Evolutionary conservation across 148 eudicot genomes (phyloP), one percentile per base, ranked within the genome.

Genomic region (Vaccinium vitisidaea): DNA sequence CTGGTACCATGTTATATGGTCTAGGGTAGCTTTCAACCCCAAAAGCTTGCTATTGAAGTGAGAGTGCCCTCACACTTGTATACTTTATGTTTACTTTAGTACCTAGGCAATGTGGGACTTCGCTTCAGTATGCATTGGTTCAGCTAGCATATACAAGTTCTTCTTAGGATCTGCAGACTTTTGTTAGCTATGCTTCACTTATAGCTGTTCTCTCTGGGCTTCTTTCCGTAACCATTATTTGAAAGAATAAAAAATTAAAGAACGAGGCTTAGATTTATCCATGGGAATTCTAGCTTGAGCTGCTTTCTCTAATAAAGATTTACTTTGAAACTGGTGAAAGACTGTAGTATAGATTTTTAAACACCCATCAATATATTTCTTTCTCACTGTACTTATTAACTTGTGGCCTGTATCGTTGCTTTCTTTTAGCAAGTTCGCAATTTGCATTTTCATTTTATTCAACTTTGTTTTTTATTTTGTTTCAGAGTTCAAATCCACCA

Each of bases 401-500:
- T 69, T 50, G 16, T 52, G 25, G 16, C 43, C 19, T 48, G 23
- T 65, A 7, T 27, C 8, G 23, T 13, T 82, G 10, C 75, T 21
- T 81, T 25, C 2, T 9, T 25, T 25, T 19, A 23, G 19, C 75
- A 30, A 52, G 55, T 32, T 58, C n/a, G 12, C 36, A 50, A 55
- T 69, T 10, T 65, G 49, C 30, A 25, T 73, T 77, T 39, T 54
- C 81, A 52, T 77, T 86, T 88, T 85, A 86, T 82, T 74, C 54
- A 15, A 73, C 46, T 81, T 21, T 85, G 75, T 82, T 39, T 86
- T 75, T 12, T 13, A 69, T 69, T 30, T 69, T 27, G 39, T 78
- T 88, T 58, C 94, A 96, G 99, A 96, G 97, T 87, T 96, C 99
- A 82, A 90, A 96, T 88, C 99, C 99, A 56, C 98, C 98, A 86